Percentiles rank a stretch among this genome's conserved stretches.
Evolutionary conservation across 306 rosid species (phyloP).

Genomic region (Castanospermum australe): DNA sequence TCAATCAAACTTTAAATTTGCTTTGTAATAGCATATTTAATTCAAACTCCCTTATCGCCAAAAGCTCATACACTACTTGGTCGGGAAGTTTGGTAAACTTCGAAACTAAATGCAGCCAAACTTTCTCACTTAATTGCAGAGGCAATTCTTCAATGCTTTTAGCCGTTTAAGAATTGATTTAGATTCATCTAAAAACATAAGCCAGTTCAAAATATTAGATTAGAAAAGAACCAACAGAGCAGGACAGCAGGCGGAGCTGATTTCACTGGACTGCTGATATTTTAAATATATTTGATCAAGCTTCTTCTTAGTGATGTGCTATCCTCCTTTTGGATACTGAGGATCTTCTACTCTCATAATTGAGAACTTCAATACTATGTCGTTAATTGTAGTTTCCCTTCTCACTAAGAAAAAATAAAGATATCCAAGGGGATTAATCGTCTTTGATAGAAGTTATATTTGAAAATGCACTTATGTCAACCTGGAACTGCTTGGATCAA

Average conservation of each 20-base stretch:
- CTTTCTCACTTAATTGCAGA: constrained; percentile 4
- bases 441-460: background rate
- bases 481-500: constrained; percentile 37
- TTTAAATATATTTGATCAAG: background rate
- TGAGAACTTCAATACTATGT: background rate
- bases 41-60: background rate
- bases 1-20: background rate
- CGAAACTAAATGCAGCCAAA: background rate
- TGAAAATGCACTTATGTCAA: constrained; percentile 42
- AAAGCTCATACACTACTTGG: background rate
- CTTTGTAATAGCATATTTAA: constrained; percentile 8
- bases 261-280: background rate
- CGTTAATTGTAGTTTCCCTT: constrained; percentile 18
- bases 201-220: background rate
- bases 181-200: constrained; percentile 6
- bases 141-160: constrained; percentile 10
- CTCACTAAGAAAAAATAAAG: background rate
- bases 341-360: constrained; percentile 17
- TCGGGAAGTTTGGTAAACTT: background rate
- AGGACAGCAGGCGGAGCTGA: background rate
- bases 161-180: constrained; percentile 8
- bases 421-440: background rate
- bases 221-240: background rate
- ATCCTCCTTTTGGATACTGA: background rate
- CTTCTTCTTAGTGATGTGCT: background rate